These are phyloP conservation scores for Diaporthe sp. DNA, from an alignment of 2,329 filamentous ascomycete genomes.

Conservation along the genomic window DNA sequence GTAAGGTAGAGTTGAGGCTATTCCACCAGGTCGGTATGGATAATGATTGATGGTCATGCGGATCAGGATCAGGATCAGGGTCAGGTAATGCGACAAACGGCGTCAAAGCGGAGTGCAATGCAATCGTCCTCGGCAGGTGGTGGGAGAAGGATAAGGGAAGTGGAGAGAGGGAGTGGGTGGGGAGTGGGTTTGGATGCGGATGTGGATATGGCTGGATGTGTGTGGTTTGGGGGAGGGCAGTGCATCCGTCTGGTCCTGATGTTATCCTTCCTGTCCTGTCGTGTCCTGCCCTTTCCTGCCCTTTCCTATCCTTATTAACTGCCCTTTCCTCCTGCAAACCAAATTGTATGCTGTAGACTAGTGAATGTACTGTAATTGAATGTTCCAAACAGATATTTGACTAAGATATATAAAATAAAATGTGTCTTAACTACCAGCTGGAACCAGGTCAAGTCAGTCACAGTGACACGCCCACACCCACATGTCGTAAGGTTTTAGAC, in stretches of 20 bases:
- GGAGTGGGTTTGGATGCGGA: not conserved
- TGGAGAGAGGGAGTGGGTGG: not conserved
- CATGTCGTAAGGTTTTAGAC: slow-evolving; percentile 4
- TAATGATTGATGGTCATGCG: slow-evolving; percentile 12
- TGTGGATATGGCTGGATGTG: not conserved
- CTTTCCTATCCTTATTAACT: not conserved
- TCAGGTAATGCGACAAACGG: slow-evolving; percentile 20
- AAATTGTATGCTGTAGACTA: not conserved
- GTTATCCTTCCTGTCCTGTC: not conserved
- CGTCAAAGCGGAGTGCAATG: slow-evolving; percentile 14
- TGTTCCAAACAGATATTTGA: no score
- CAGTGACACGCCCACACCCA: not conserved
- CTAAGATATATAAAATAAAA: not conserved
- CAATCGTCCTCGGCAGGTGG: slow-evolving; percentile 2
- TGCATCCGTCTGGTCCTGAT: not conserved
- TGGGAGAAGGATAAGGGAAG: slow-evolving; percentile 14
- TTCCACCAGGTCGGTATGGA: slow-evolving; percentile 23
- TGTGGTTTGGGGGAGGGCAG: not conserved
- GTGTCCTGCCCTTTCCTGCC: not conserved
- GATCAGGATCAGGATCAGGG: slow-evolving; percentile 18
- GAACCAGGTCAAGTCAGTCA: not conserved
- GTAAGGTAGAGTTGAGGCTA: slow-evolving; percentile 20
- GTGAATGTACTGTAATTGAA: no score
- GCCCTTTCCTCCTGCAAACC: not conserved
- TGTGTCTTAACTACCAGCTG: not conserved